Evolutionary conservation across 2,329 filamentous ascomycete genomes (phyloP).

Genomic region (Pseudocercospora pini-densiflorae): DNA sequence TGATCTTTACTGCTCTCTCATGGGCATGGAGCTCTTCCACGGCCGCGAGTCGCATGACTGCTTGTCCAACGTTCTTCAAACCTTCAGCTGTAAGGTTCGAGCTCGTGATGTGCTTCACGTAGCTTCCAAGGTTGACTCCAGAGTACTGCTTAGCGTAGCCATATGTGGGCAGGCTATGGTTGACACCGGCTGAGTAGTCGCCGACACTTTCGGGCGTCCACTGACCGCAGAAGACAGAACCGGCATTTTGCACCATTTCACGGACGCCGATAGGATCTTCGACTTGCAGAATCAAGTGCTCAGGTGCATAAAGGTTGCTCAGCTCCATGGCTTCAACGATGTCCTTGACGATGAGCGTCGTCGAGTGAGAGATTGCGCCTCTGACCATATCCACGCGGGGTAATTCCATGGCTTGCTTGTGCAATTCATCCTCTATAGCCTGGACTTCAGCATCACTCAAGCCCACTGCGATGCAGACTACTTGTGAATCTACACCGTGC

Average conservation of each 20-base stretch:
- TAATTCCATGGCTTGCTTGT: slow-evolving; percentile 82
- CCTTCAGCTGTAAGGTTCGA: slow-evolving; percentile 87
- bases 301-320: slow-evolving; percentile 93
- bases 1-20: slow-evolving; percentile 71
- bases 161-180: slow-evolving; percentile 95
- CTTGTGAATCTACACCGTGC: slow-evolving; percentile 95
- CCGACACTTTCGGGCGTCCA: slow-evolving; percentile 99
- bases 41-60: slow-evolving; percentile 93
- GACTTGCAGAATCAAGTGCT: slow-evolving; percentile 93
- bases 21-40: slow-evolving; percentile 96
- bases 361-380: slow-evolving; percentile 86
- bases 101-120: slow-evolving; percentile 97
- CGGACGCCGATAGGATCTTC: slow-evolving; percentile 75
- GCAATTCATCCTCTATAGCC: slow-evolving; percentile 89
- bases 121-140: slow-evolving; percentile 93
- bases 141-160: slow-evolving; percentile 99
- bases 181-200: slow-evolving; percentile 97
- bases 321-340: slow-evolving; percentile 77
- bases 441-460: slow-evolving; percentile 72
- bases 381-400: slow-evolving; percentile 92
- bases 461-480: slow-evolving; percentile 85
- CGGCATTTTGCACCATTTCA: slow-evolving; percentile 85
- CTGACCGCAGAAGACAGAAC: slow-evolving; percentile 91
- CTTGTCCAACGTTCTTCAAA: slow-evolving; percentile 79
- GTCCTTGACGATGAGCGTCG: slow-evolving; percentile 78